Evolutionary conservation across 495 filamentous ascomycete genomes (phyloP).

Genomic region (Rostrohypoxylon terebratum): DNA sequence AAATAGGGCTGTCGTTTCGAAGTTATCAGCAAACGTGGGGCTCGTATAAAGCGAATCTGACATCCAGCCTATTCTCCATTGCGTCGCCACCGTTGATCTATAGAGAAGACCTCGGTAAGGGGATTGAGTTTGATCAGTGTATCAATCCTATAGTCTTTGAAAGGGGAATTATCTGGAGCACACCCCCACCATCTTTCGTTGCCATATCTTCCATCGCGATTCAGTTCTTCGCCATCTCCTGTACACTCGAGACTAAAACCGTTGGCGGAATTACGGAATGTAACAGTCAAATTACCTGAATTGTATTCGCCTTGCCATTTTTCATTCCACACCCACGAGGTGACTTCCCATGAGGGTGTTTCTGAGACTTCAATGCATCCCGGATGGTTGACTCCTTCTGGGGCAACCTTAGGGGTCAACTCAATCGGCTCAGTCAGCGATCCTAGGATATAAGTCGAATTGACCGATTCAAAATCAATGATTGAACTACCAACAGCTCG

Average conservation of each 20-base stretch:
- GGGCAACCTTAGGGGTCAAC: slow-evolving; percentile 41
- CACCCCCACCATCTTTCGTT: slow-evolving; percentile 41
- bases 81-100: slow-evolving; percentile 44
- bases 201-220: slow-evolving; percentile 36
- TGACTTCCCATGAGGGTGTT: slow-evolving; percentile 33
- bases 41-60: slow-evolving; percentile 18
- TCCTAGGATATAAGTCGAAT: slow-evolving; percentile 29
- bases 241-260: slow-evolving; percentile 34
- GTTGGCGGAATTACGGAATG: slow-evolving; percentile 30
- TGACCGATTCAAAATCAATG: slow-evolving; percentile 10
- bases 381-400: slow-evolving; percentile 40
- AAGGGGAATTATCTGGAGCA: slow-evolving; percentile 3
- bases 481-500: slow-evolving; percentile 22
- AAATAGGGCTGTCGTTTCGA: slow-evolving; percentile 11
- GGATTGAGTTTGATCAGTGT: slow-evolving; percentile 35
- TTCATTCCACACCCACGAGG: slow-evolving; percentile 42
- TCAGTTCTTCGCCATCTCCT: slow-evolving; percentile 39
- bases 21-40: slow-evolving; percentile 14
- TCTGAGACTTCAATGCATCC: slow-evolving; percentile 36
- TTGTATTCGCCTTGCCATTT: slow-evolving; percentile 23
- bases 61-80: slow-evolving; percentile 16
- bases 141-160: slow-evolving; percentile 22
- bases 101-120: slow-evolving; percentile 29
- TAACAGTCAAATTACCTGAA: slow-evolving; percentile 29
- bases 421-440: slow-evolving; percentile 37